phyloP scores from a whole-genome alignment of 2,329 filamentous ascomycete species.

The Epichloe uncinata region DNA sequence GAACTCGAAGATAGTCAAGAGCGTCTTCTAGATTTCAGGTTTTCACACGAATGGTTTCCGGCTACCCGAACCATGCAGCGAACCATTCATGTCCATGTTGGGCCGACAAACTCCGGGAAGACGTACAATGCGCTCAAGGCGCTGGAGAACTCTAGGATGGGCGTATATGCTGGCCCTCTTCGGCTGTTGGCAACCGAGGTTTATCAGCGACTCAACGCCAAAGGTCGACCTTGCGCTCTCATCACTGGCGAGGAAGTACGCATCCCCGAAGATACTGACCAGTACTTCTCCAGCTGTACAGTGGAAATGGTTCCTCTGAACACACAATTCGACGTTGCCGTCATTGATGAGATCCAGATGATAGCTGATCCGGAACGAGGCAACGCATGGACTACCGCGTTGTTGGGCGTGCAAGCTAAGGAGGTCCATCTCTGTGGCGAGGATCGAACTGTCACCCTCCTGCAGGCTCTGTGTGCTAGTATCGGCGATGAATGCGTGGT shows the following conservation, averaged over 20 bases:
- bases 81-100: constrained; percentile 83
- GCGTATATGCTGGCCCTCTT: constrained; percentile 84
- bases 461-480: constrained; percentile 62
- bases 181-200: constrained; percentile 86
- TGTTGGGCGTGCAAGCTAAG: constrained; percentile 73
- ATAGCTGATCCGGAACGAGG: constrained; percentile 68
- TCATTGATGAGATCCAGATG: constrained; percentile 99
- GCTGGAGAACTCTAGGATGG: constrained; percentile 59
- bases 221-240: constrained; percentile 63
- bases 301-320: constrained; percentile 71
- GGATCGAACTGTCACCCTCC: constrained; percentile 63
- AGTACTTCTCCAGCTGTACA: constrained; percentile 67
- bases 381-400: constrained; percentile 87
- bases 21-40: constrained; percentile 68
- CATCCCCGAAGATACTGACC: constrained; percentile 43
- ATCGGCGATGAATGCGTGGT: constrained; percentile 74
- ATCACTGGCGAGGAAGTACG: constrained; percentile 86
- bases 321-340: constrained; percentile 63
- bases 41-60: constrained; percentile 85
- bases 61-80: constrained; percentile 67
- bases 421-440: constrained; percentile 94
- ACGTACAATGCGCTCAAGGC: constrained; percentile 87
- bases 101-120: constrained; percentile 95
- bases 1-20: constrained; percentile 45
- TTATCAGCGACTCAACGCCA: constrained; percentile 72